Percentiles rank a stretch among this genome's conserved stretches.
Evolutionary conservation across 192 early-diverging fungal genomes (phyloP).

Genomic region (Oehlia diaphana): DNA sequence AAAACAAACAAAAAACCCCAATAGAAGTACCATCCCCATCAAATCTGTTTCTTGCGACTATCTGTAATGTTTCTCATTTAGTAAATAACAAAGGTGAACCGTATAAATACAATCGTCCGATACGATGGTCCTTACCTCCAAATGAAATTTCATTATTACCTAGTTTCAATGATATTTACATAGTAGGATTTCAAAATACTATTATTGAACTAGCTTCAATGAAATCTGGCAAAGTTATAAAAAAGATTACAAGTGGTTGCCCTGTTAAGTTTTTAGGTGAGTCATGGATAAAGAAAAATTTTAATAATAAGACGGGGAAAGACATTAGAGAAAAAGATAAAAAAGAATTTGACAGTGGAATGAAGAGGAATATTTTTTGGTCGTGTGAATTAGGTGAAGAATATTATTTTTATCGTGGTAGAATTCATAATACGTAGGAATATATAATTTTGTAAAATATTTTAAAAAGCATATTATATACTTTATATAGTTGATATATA

Average conservation of each 20-base stretch:
- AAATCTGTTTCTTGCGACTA: neutral
- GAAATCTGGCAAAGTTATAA: slow-evolving; percentile 5
- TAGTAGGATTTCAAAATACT: neutral
- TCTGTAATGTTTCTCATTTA: neutral
- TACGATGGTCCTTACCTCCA: neutral
- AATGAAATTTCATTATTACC: neutral
- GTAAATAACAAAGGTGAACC: slow-evolving; percentile 3
- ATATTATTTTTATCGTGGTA: slow-evolving; percentile 17
- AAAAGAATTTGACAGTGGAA: neutral
- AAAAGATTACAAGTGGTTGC: neutral
- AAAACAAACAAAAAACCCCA: too few species aligned
- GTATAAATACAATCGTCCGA: neutral
- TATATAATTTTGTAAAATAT: too few species aligned
- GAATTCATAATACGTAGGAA: neutral
- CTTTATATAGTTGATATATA: too few species aligned
- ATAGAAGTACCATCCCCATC: slow-evolving; percentile 1
- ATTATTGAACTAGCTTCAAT: slow-evolving; percentile 11
- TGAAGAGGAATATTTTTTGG: slow-evolving; percentile 18
- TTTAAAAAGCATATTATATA: too few species aligned
- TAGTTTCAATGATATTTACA: neutral
- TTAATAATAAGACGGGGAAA: neutral
- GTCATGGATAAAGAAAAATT: slow-evolving; percentile 1
- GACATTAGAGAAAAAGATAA: neutral
- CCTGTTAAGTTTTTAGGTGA: slow-evolving; percentile 3
- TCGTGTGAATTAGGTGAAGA: neutral